A percentile compares a stretch with the other conserved stretches of the same genome.
Evolutionary conservation across 2,329 filamentous ascomycete species (phyloP).

Genomic region (Fusarium annulatum): DNA sequence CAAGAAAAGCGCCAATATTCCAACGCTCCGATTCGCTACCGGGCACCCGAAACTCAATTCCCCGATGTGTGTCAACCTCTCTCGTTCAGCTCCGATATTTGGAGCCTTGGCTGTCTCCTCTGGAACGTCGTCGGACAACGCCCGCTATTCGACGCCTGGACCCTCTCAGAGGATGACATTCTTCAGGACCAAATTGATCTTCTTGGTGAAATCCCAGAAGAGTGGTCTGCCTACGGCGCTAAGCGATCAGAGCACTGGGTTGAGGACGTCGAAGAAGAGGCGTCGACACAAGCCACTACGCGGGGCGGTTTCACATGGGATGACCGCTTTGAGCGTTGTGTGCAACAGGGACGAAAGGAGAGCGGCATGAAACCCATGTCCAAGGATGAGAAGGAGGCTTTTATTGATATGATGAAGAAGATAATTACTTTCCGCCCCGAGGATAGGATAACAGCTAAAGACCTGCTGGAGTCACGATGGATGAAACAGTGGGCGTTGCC

Average conservation of each 20-base stretch:
- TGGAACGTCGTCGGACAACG: conserved; percentile 36
- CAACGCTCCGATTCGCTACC: conserved; percentile 32
- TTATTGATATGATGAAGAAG: conserved; percentile 37
- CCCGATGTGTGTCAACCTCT: conserved; percentile 31
- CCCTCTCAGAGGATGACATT: conserved; percentile 31
- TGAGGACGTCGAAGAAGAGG: conserved; percentile 20
- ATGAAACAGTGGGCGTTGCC: conserved; percentile 38
- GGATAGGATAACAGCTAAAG: conserved; percentile 20
- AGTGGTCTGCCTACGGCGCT: conserved; percentile 30
- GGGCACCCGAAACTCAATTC: conserved; percentile 37
- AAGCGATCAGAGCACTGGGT: conserved; percentile 29
- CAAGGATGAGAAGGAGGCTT: conserved; percentile 30
- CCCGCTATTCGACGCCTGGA: conserved; percentile 40
- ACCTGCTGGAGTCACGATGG: conserved; percentile 32
- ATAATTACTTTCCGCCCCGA: conserved; percentile 36
- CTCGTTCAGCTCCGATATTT: conserved; percentile 36
- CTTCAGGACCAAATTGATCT: conserved; percentile 35
- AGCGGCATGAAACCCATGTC: conserved; percentile 29
- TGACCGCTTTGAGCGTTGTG: conserved; percentile 27
- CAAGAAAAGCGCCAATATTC: conserved; percentile 33
- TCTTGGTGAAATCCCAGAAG: conserved; percentile 35
- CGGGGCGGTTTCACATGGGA: conserved; percentile 21
- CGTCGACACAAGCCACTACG: neutral
- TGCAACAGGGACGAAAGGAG: conserved; percentile 34
- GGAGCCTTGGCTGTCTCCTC: conserved; percentile 39